Base-by-base conservation (phyloP, 306 rosid species). In the Astragalus glycyphyllos region DNA sequence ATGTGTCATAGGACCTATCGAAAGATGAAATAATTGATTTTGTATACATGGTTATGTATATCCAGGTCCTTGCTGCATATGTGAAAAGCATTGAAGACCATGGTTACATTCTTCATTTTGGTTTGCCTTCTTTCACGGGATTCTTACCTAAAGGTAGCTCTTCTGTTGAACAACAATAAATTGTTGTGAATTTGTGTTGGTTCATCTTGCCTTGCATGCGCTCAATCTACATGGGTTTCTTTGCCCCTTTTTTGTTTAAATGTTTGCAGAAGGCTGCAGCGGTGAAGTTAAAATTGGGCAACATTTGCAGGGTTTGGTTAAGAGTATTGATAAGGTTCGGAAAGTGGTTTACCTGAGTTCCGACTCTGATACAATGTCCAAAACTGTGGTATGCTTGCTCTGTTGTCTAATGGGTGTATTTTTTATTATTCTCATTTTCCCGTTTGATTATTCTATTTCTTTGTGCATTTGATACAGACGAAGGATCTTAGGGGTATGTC, bases 21-120 rank as follows among this genome's bases (percentile, higher is more conserved):
- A 37, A 17, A 13, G 60, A 57, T 59, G 56, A 37, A 56, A 23
- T 31, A 71, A 65, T 54, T 49, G 9, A 41, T 57, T 68, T 73
- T 26, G 31, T 15, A 56, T 41, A 35, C 46, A 20, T n/a, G 34
- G 11, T 14, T 26, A 5, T 12, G 11, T 71, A 35, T 63, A 68
- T 84, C 56, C 90, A 94, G 97, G 92, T 94, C 67, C 82, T 91
- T 61, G 61, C 85, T 58, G 90, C 97, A 64, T 94, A 91, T 69
- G 88, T 94, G 56, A 94, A 89, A 81, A 94, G 99, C 79, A 79
- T 91, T 54, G 96, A 94, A 84, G 99, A 94, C 68, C 97, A 94
- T 82, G 99, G 99, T 56, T 94, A 82, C 82, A 89, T 91, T 83
- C 99, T 94, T 86, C 90, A 91, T 85, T 94, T 89, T 89, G 99